phyloP scores from a whole-genome alignment of 441 rosid species.

The Macaranga tanarius region DNA sequence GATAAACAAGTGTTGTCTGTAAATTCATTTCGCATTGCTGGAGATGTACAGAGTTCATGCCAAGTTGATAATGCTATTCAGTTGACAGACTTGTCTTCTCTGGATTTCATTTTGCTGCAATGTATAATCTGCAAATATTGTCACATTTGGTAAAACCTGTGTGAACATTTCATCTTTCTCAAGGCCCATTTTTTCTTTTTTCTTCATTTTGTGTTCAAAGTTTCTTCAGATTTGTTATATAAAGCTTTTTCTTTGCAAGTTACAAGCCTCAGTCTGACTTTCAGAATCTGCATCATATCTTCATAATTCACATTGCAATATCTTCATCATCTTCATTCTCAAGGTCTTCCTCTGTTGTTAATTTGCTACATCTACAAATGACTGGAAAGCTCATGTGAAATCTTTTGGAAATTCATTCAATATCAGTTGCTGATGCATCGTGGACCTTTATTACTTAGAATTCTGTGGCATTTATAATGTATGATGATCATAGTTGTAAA shows the following conservation, averaged over 20 bases:
- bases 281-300: neutral
- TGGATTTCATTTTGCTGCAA: constrained; percentile 49
- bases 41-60: constrained; percentile 60
- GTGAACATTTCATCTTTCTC: constrained; percentile 47
- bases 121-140: constrained; percentile 50
- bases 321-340: neutral
- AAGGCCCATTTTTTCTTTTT: constrained; percentile 19
- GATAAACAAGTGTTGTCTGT: constrained; percentile 48
- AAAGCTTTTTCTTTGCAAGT: constrained; percentile 18
- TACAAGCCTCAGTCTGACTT: constrained; percentile 5
- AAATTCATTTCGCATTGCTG: constrained; percentile 60
- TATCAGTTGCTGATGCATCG: no score
- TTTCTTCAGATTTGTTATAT: constrained; percentile 11
- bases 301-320: neutral
- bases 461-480: no score
- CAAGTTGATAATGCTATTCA: constrained; percentile 44
- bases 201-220: constrained; percentile 13
- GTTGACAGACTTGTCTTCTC: constrained; percentile 39
- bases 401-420: no score
- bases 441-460: no score
- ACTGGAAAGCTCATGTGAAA: neutral
- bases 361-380: neutral
- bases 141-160: constrained; percentile 50
- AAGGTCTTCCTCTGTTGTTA: neutral
- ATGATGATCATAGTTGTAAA: no score